Evolutionary conservation across 345 rosid genomes (phyloP), one percentile per base, ranked within the genome.

Genomic region (Lumnitzera littorea): DNA sequence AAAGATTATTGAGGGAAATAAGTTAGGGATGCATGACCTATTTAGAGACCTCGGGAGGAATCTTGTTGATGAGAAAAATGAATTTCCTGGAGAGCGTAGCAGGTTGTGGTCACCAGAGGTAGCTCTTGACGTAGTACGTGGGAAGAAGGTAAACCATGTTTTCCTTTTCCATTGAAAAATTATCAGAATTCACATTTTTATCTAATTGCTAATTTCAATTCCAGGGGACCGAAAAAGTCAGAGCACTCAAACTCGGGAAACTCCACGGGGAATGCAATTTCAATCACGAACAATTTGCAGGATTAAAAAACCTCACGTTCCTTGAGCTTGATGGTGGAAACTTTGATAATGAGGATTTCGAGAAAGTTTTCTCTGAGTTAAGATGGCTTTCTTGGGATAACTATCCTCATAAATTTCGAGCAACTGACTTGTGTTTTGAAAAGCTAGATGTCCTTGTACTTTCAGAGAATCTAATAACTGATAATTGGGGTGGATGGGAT

Each of bases 31-130:
- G 55, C 55, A 51, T 15, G 55, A 51, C 59, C 48, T 60, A 62
- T 46, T 65, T 10, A 63, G 63, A 12, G 73, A 65, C 41, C 55
- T 73, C 65, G 78, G 74, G 25, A 66, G 78, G 52, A 62, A 58
- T 10, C 54, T 66, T 46, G 78, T 74, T 46, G 67, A 59, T 2
- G 36, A 61, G 24, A 51, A 53, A 48, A 41, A 17, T 56, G 16
- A 29, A 9, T 12, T 0, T 43, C 68, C 61, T 2, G 70, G 71
- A 12, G 27, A 65, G 24, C 67, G 67, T 10, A 74, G 68, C 46
- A 69, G 78, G 27, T n/a, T 74, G 46, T 74, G 74, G 78, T 31
- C 12, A 24, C 41, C 50, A 49, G 67, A 62, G 5, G 78, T 65
- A 24, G 66, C 71, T 23, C 13, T 62, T 1, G 61, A 64, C 11